Conservation (phyloP, 2,329 filamentous ascomycete genomes). For the Aureobasidium melanogenum region DNA sequence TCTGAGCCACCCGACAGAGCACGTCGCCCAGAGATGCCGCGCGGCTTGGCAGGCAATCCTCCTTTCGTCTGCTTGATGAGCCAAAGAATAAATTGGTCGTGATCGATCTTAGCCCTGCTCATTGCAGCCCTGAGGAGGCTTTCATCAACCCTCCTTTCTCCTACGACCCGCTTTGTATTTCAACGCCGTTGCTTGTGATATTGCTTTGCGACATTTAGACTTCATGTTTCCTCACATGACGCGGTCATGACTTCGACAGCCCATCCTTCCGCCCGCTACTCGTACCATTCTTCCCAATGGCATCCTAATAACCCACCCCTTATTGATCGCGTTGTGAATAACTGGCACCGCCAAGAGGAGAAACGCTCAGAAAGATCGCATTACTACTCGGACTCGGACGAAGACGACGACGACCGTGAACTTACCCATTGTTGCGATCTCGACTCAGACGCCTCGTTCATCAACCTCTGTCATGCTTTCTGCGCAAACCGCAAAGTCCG, state of each 20-base stretch:
- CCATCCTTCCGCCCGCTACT: neutral
- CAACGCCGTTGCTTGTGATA: neutral
- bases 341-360: slow-evolving; percentile 18
- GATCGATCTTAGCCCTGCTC: neutral
- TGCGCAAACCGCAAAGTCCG: slow-evolving; percentile 19
- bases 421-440: slow-evolving; percentile 24
- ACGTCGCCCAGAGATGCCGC: neutral
- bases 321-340: slow-evolving; percentile 22
- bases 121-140: neutral
- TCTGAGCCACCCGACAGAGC: neutral
- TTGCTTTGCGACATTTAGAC: neutral
- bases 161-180: neutral
- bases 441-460: slow-evolving; percentile 26
- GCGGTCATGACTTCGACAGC: neutral
- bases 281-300: neutral
- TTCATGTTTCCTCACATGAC: neutral
- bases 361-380: slow-evolving; percentile 13
- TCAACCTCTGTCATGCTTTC: slow-evolving; percentile 16
- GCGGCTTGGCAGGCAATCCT: slow-evolving; percentile 1
- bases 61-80: neutral
- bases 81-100: neutral
- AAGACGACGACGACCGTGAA: slow-evolving; percentile 11
- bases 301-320: slow-evolving; percentile 15
- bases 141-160: neutral
- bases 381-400: slow-evolving; percentile 7